Conservation (phyloP, 2,329 filamentous ascomycete species). For the Cercospora sesami region DNA sequence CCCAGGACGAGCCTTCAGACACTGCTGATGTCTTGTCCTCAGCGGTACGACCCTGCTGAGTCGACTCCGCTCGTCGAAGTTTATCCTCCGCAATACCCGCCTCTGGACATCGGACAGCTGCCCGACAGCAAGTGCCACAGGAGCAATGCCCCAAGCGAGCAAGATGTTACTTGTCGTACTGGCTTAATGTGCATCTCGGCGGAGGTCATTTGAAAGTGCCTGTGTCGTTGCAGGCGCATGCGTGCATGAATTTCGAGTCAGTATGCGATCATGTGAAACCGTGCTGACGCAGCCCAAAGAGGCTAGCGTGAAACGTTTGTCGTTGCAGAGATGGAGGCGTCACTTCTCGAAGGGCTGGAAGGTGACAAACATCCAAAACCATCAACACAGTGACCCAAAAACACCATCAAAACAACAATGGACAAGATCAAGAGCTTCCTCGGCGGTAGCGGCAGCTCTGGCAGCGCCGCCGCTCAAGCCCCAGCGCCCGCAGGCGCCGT, state of each 20-base stretch:
- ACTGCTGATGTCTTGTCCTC: not conserved
- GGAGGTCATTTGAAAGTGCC: not conserved
- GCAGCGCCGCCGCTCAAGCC: constrained; percentile 6
- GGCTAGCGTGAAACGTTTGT: constrained; percentile 2
- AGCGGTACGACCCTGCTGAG: not conserved
- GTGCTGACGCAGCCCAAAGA: not conserved
- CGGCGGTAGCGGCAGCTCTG: constrained; percentile 22
- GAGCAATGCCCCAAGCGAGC: not conserved
- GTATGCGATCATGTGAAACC: not conserved
- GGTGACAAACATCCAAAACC: not conserved
- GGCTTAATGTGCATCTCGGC: not conserved
- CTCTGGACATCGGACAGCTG: not conserved
- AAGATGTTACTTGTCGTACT: not conserved
- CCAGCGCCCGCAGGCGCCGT: constrained; percentile 12
- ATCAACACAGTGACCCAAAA: not conserved
- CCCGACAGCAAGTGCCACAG: not conserved
- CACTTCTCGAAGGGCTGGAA: not conserved
- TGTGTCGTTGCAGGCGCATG: not conserved
- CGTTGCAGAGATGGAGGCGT: not conserved
- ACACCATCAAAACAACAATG: constrained; percentile 16
- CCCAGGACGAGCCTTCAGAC: not conserved
- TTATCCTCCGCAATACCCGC: not conserved
- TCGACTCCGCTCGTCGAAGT: constrained; percentile 1
- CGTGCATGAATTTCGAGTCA: not conserved
- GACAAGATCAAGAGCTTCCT: constrained; percentile 31